Base-by-base conservation (phyloP, 2,329 filamentous ascomycete genomes). In the Fusarium tuaranense region DNA sequence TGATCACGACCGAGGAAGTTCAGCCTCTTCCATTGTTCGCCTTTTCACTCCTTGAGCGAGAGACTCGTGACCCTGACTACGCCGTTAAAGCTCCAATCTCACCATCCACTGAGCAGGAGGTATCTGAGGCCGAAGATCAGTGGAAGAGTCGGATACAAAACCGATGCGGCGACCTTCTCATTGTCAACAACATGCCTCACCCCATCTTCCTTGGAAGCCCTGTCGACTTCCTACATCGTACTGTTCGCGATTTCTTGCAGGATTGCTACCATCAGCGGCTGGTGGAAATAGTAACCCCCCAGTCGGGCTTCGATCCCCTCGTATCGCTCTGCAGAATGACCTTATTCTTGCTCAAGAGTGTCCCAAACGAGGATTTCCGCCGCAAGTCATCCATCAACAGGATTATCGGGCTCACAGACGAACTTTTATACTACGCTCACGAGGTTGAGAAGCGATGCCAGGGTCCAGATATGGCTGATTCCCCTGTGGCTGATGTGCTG, bases 191-290 rank as follows among this genome's bases (percentile, higher is more conserved):
- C 44, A 22, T 34, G 22, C 41, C 36, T 18, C 64, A 67, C 25
- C 64, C 57, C 5, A 25, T 62, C 34, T 67, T 67, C 25, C 41
- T 67, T 14, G 38, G 32, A 27, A 34, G 53, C 10, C 64, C 58
- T 18, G 64, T 67, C n/a, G 64, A 67, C 44, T 67, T 67, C 34
- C 57, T 66, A 16, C 64, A 66, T n/a, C 53, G 53, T 10, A 57
- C 53, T 7, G 53, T 57, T 8, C 53, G 53, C 6, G 53, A 57
- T 36, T 57, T 58, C 32, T 18, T 58, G 30, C 30, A 36, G 16
- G 55, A 58, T 20, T 38, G 32, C 30, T 58, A 58, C 20, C 32
- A 58, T 20, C n/a, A 25, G 14, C 32, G 32, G 14, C 32, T 58
- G 32, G n/a, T 58, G 20, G 55, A 58, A 58, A 22, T 38, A 7